Base-by-base conservation (phyloP, 208 protist species). In the Leishmania lainsoni region DNA sequence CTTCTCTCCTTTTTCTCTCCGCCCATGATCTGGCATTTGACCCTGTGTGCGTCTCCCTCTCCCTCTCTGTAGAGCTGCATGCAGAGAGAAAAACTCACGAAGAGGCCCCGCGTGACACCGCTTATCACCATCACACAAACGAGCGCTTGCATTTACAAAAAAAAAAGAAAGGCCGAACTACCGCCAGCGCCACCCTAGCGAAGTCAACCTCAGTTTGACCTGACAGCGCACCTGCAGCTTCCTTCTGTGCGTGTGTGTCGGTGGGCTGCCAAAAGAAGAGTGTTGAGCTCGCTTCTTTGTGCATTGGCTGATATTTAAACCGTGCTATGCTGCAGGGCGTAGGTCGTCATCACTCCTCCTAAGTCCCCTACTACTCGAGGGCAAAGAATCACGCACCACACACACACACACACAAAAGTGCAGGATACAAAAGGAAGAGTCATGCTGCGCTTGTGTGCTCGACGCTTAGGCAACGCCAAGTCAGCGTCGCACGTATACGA, bases 401-500 rank as follows among this genome's bases (percentile, higher is more conserved):
- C 49, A 78, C 32, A 69, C 2, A 75, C 9, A 76, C 22, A 88
- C 32, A 78, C 48, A 68, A 29, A 20, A 48, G 39, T 70, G 77
- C 10, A 17, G 6, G 32, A 14, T 17, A 75, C 52, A 32, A 42
- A 14, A 45, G 42, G 42, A 45, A n/a, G 42, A 58, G 29, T 48
- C 52, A 92, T 94, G 91, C 75, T 94, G 54, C 85, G 83, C 45
- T 78, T 84, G 8, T 87, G 82, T 39, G 78, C 77, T 9, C 49
- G 65, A 52, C 80, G 65, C 14, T 56, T 84, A 59, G 72, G 65
- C 9, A 58, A 51, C 2, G n/a, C 45, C 58, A 83, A 90, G 82
- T 80, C 75, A 42, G 20, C 79, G 16, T 73, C 74, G 73, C 86
- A 84, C 59, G 76, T 97, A 8, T 96, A 92, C 75, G 94, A 95